A percentile compares a stretch with the other conserved stretches of the same genome.
phyloP scores from a whole-genome alignment of 1,139 yeast species.

The Dujonia santamariae region DNA sequence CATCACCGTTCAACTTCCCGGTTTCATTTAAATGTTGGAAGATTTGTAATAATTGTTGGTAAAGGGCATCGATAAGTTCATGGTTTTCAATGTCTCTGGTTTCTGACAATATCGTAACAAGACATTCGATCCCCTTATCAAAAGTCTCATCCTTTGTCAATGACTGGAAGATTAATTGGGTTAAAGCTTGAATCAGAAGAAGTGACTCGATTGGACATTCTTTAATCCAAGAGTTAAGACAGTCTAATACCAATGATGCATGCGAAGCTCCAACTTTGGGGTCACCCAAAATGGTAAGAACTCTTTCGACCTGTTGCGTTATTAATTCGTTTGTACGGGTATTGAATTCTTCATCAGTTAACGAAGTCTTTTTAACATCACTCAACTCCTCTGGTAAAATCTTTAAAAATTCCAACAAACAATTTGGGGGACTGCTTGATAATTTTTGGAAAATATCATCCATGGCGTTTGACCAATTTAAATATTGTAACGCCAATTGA shows the following conservation, averaged over 20 bases:
- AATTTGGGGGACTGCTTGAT: slow-evolving; percentile 24
- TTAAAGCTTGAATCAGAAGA: slow-evolving; percentile 57
- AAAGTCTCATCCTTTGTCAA: slow-evolving; percentile 64
- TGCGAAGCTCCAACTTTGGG: slow-evolving; percentile 10
- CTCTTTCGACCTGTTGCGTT: slow-evolving; percentile 64
- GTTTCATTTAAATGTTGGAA: slow-evolving; percentile 46
- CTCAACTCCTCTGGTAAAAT: slow-evolving; percentile 89
- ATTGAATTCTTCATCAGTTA: slow-evolving; percentile 79
- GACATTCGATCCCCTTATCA: slow-evolving; percentile 85
- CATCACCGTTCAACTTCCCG: slow-evolving; percentile 45
- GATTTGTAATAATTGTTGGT: slow-evolving; percentile 62
- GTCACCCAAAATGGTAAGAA: slow-evolving; percentile 55
- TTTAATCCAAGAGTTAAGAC: slow-evolving; percentile 85
- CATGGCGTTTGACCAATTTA: slow-evolving; percentile 71
- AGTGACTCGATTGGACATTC: slow-evolving; percentile 76
- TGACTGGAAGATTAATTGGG: slow-evolving; percentile 68
- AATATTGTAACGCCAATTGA: slow-evolving; percentile 73
- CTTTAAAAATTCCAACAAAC: slow-evolving; percentile 69
- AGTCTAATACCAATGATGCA: slow-evolving; percentile 54
- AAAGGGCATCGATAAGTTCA: slow-evolving; percentile 63
- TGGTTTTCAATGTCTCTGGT: slow-evolving; percentile 71
- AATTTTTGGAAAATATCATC: slow-evolving; percentile 60
- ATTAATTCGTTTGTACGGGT: slow-evolving; percentile 61
- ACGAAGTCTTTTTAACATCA: slow-evolving; percentile 72
- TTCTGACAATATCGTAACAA: slow-evolving; percentile 74